Evolutionary conservation across 768 basidiomycete genomes (phyloP).

Genomic region (Lactarius deliciosus): DNA sequence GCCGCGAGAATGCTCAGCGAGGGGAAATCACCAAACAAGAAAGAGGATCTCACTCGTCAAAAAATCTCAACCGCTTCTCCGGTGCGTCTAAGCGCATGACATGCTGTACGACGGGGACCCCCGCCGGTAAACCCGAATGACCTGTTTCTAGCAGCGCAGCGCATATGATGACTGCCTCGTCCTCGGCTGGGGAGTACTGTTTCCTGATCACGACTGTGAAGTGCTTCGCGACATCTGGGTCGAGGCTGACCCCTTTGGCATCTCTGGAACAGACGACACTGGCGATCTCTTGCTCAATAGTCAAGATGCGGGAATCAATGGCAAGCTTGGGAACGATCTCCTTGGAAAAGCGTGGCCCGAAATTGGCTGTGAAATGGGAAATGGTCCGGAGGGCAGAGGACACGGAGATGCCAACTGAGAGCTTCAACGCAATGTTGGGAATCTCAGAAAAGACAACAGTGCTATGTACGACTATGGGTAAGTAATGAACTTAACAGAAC

Average conservation of each 20-base stretch:
- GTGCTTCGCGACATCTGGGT: slow-evolving; percentile 52
- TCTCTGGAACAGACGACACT: slow-evolving; percentile 45
- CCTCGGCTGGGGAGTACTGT: slow-evolving; percentile 40
- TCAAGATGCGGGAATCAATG: slow-evolving; percentile 43
- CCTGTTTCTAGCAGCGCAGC: slow-evolving; percentile 55
- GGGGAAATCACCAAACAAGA: neutral
- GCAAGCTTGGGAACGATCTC: slow-evolving; percentile 51
- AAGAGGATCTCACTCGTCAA: slow-evolving; percentile 42
- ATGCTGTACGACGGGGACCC: slow-evolving; percentile 49
- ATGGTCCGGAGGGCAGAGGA: slow-evolving; percentile 59
- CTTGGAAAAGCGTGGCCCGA: slow-evolving; percentile 55
- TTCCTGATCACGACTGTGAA: slow-evolving; percentile 51
- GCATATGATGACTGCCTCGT: slow-evolving; percentile 48
- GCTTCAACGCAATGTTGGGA: slow-evolving; percentile 47
- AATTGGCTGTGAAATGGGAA: slow-evolving; percentile 57
- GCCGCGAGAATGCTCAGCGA: slow-evolving; percentile 1
- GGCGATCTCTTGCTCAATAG: slow-evolving; percentile 49
- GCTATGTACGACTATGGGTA: slow-evolving; percentile 29
- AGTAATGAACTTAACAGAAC: neutral
- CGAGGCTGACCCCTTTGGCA: slow-evolving; percentile 31
- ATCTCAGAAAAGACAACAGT: slow-evolving; percentile 50
- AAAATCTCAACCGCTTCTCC: slow-evolving; percentile 46
- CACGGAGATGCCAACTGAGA: slow-evolving; percentile 56
- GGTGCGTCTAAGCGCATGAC: slow-evolving; percentile 47
- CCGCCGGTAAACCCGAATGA: slow-evolving; percentile 43